Evolutionary conservation across 768 basidiomycete species (phyloP), one percentile per base, ranked within the genome.

Genomic region (Candolleomyces efflorescens): DNA sequence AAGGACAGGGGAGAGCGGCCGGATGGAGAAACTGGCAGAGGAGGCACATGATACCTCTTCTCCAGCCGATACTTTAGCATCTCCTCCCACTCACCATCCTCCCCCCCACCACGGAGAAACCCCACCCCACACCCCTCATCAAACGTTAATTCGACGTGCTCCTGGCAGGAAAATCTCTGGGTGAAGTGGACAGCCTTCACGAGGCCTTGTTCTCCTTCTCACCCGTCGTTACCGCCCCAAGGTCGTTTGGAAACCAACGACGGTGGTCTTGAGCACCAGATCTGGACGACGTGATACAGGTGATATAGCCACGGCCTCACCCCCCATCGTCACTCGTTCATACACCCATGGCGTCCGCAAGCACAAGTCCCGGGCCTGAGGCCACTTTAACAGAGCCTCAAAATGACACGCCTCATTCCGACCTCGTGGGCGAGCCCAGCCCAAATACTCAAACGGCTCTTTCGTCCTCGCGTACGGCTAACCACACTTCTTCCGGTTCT

Each of bases 401-500:
- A 51, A 51, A 51, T 24, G 43, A 24, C n/a, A 20, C 46, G 57
- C 57, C 57, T 58, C 51, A 43, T 53, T 58, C 57, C 50, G 57
- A 53, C 57, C 57, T 52, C 57, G 57, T 58, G 57, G 50, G 22
- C 39, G 11, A n/a, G 22, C 7, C 26, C 23, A 46, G 27, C 18
- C 55, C 45, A 50, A 12, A 20, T 4, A 37, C 54, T 26, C 41
- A 45, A 49, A 56, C 55, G 55, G 36, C 55, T 26, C 48, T 44
- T 52, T 51, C 56, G 49, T 20, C 24, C 26, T 48, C 27, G 46
- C 38, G 37, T 20, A 50, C 55, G 45, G 47, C 46, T 9, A 39
- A 32, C 49, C 56, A 50, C 32, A 15, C 49, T 52, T 39, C 51
- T 52, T 46, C 61, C 66, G 43, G 32, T 70, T 17, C 27, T 26